These are phyloP conservation scores for slime mould (Dictyostelium discoideum) DNA, from an alignment of 78 protist species.

Conservation along the genomic window DNA sequence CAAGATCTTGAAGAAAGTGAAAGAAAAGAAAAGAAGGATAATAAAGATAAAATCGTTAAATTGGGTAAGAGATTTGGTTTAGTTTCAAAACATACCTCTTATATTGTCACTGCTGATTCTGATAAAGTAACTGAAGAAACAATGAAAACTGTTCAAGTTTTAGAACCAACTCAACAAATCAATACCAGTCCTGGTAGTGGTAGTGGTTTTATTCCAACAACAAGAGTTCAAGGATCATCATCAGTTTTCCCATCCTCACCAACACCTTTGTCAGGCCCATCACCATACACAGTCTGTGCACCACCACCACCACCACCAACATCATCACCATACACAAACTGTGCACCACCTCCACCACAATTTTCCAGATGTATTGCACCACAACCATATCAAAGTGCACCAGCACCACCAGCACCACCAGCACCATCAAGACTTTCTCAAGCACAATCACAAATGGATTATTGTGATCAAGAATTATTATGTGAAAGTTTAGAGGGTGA, in stretches of 20 bases:
- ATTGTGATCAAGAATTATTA: not conserved
- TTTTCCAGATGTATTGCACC: not conserved
- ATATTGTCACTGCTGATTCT: constrained; percentile 38
- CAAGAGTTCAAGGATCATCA: no score
- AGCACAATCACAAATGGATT: not conserved
- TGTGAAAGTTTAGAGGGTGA: not conserved
- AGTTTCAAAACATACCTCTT: constrained; percentile 46
- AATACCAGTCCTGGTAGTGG: not conserved
- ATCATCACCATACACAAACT: not conserved
- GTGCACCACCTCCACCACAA: not conserved
- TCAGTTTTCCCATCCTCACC: no score
- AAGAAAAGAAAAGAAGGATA: not conserved
- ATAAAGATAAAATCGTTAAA: constrained; percentile 26
- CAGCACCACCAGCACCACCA: not conserved
- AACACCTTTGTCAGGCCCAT: no score
- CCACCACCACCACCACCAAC: not conserved
- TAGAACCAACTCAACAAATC: not conserved
- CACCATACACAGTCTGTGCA: no score
- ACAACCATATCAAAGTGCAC: not conserved
- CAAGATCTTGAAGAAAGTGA: constrained; percentile 37
- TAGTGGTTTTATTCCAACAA: no score
- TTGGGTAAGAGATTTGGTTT: constrained; percentile 45
- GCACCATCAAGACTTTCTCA: not conserved
- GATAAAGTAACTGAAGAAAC: constrained; percentile 34
- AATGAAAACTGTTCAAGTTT: constrained; percentile 34